A percentile compares a stretch with the other conserved stretches of the same genome.
Conservation (phyloP, 2,329 filamentous ascomycete genomes). For the Pyrenophora graminea region DNA sequence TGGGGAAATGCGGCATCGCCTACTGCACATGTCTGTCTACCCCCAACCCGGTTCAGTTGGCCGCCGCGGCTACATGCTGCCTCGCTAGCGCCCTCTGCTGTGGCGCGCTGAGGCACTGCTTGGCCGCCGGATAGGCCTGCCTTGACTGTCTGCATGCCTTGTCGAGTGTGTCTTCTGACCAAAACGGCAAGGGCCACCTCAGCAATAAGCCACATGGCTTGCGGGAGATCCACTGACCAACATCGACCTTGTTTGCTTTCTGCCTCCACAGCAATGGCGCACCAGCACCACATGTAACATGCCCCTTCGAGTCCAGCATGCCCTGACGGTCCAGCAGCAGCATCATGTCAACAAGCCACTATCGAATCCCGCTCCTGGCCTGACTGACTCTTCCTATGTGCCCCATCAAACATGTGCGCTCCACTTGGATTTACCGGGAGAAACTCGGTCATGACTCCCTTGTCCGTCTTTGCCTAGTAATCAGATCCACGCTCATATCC, state of each 20-base stretch:
- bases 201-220: slow-evolving; percentile 22
- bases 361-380: slow-evolving; percentile 8
- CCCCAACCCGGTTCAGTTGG: slow-evolving; percentile 36
- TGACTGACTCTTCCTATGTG: background rate
- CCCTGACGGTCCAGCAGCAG: slow-evolving; percentile 15
- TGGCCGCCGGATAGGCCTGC: slow-evolving; percentile 11
- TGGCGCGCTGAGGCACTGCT: slow-evolving; percentile 21
- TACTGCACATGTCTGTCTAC: slow-evolving; percentile 23
- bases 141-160: slow-evolving; percentile 26
- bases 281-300: slow-evolving; percentile 30
- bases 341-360: slow-evolving; percentile 19
- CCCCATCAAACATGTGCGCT: background rate
- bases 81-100: slow-evolving; percentile 33
- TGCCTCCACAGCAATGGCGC: slow-evolving; percentile 16
- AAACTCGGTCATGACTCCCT: slow-evolving; percentile 29
- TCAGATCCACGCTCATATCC: too few relatives aligned
- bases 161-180: slow-evolving; percentile 20
- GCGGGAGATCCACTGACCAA: slow-evolving; percentile 23
- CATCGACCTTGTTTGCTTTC: slow-evolving; percentile 23
- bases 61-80: slow-evolving; percentile 35
- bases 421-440: slow-evolving; percentile 22
- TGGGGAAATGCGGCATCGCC: slow-evolving; percentile 24
- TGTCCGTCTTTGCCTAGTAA: background rate
- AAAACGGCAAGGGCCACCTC: slow-evolving; percentile 22
- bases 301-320: slow-evolving; percentile 20